Evolutionary conservation across 208 protist genomes (phyloP).

Genomic region (Histomonas meleagridis): DNA sequence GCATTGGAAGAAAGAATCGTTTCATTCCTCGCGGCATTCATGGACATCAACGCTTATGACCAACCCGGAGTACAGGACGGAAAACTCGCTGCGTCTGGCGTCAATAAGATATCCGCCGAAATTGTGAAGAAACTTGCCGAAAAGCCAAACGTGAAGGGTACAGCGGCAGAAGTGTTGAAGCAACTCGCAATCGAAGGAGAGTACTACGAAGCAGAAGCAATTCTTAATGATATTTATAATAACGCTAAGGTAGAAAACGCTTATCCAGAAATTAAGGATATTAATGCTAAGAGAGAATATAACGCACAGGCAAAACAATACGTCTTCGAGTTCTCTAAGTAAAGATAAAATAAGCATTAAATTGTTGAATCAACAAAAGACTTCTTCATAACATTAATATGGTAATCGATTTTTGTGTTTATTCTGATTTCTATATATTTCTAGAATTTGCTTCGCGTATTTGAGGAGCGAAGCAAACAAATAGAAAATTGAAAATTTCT

Average conservation of each 20-base stretch:
- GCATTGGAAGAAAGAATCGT: constrained; percentile 14
- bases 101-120: neutral
- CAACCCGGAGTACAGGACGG: constrained; percentile 33
- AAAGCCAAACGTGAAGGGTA: neutral
- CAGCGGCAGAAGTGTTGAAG: neutral
- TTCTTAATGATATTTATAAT: constrained; percentile 17
- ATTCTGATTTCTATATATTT: too few species aligned
- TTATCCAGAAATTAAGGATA: neutral
- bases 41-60: constrained; percentile 22
- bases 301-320: neutral
- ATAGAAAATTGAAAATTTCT: too few species aligned
- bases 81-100: neutral
- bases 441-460: too few species aligned
- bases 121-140: neutral
- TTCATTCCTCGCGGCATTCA: neutral
- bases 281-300: neutral
- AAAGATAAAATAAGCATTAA: too few species aligned
- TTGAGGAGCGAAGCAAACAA: too few species aligned
- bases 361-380: too few species aligned
- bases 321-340: neutral
- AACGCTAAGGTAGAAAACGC: neutral
- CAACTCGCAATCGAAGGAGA: neutral
- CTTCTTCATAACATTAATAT: too few species aligned
- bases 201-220: neutral
- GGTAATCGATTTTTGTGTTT: too few species aligned